These are phyloP conservation scores for Emmonsiellopsis sp. DNA, from an alignment of 2,329 filamentous ascomycete genomes.

Conservation along the genomic window DNA sequence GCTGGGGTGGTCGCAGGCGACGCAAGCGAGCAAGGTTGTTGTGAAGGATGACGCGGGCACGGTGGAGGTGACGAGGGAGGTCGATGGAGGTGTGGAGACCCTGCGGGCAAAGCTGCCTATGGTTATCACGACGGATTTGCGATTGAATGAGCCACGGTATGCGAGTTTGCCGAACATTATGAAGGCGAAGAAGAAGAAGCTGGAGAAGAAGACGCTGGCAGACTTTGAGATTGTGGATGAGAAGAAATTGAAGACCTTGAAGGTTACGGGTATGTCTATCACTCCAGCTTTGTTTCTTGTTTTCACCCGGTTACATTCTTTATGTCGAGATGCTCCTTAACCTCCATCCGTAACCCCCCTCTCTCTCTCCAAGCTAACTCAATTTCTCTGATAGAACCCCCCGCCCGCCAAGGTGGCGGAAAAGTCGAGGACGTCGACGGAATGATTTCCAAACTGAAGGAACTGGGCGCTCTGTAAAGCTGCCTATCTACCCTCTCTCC, in stretches of 20 bases:
- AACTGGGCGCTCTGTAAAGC: slow-evolving; percentile 74
- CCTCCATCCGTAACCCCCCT: neutral
- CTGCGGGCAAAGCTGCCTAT: slow-evolving; percentile 77
- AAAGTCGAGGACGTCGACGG: slow-evolving; percentile 97
- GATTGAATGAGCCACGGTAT: slow-evolving; percentile 90
- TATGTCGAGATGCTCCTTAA: neutral
- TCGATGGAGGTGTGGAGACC: slow-evolving; percentile 92
- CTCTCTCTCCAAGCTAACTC: slow-evolving; percentile 3
- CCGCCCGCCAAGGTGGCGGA: slow-evolving; percentile 78
- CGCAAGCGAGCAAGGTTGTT: slow-evolving; percentile 77
- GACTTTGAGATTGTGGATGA: slow-evolving; percentile 72
- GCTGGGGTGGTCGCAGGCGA: slow-evolving; percentile 88
- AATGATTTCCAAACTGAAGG: slow-evolving; percentile 89
- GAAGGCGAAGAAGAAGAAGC: slow-evolving; percentile 99
- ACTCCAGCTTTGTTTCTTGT: neutral
- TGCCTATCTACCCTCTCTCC: too few relatives aligned
- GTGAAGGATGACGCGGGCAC: slow-evolving; percentile 59
- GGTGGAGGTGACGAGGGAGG: slow-evolving; percentile 77
- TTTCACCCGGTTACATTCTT: slow-evolving; percentile 1
- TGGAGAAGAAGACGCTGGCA: slow-evolving; percentile 80
- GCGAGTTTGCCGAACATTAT: slow-evolving; percentile 97
- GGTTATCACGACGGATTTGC: slow-evolving; percentile 88
- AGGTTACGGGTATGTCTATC: slow-evolving; percentile 61
- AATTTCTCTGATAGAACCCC: slow-evolving; percentile 55
- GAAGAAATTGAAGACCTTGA: slow-evolving; percentile 76